A percentile compares a stretch with the other conserved stretches of the same genome.
Conservation (phyloP, 495 filamentous ascomycete genomes). For the Eremomyces bilateralis region DNA sequence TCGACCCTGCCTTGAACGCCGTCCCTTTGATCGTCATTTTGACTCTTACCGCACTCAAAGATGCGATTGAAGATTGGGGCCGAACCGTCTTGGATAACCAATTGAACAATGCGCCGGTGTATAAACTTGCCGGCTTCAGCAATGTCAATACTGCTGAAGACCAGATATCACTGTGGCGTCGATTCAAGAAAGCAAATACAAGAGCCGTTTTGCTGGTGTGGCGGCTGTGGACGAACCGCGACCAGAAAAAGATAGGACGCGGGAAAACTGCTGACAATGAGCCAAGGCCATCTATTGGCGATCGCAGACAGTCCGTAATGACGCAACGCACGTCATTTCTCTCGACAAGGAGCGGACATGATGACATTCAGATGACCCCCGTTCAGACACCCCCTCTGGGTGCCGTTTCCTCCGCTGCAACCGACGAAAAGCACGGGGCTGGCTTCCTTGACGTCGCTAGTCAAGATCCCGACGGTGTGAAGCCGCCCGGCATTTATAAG, state of each 20-base stretch:
- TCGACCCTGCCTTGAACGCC: slow-evolving; percentile 73
- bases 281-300: slow-evolving; percentile 38
- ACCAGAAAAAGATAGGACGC: slow-evolving; percentile 21
- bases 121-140: slow-evolving; percentile 66
- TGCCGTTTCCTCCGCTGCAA: not conserved
- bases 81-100: slow-evolving; percentile 81
- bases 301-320: slow-evolving; percentile 38
- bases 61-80: slow-evolving; percentile 95
- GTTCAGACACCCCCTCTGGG: slow-evolving; percentile 46
- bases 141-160: slow-evolving; percentile 90
- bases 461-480: slow-evolving; percentile 14
- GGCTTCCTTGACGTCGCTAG: slow-evolving; percentile 41
- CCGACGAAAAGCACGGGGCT: slow-evolving; percentile 28
- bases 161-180: slow-evolving; percentile 67
- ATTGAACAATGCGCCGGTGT: slow-evolving; percentile 89
- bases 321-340: slow-evolving; percentile 35
- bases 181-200: slow-evolving; percentile 74
- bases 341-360: slow-evolving; percentile 26
- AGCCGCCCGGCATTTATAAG: slow-evolving; percentile 12
- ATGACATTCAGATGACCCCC: slow-evolving; percentile 76
- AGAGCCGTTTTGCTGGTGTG: slow-evolving; percentile 36
- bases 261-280: slow-evolving; percentile 24
- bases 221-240: slow-evolving; percentile 26
- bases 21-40: slow-evolving; percentile 90
- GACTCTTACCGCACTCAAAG: slow-evolving; percentile 77